Conservation (phyloP, 306 rosid species). For the Lupinus albus region DNA sequence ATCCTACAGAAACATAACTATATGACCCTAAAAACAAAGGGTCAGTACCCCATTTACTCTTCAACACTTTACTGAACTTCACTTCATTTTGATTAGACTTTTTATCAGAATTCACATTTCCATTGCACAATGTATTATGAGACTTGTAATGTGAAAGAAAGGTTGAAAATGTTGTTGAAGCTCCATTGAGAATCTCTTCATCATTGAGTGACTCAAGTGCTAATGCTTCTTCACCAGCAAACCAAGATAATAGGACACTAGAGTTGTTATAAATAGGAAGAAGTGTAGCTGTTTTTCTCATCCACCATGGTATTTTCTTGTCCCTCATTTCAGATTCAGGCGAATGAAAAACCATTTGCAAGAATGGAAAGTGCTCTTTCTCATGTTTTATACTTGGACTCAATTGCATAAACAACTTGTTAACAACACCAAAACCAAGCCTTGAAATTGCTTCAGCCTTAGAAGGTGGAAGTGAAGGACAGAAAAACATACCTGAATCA, state of each 20-base stretch:
- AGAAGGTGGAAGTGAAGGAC: constrained; percentile 78
- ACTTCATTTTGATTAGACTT: constrained; percentile 45
- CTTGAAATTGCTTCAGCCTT: constrained; percentile 83
- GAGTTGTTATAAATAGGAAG: constrained; percentile 75
- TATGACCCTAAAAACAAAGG: constrained; percentile 90
- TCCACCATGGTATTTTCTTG: constrained; percentile 90
- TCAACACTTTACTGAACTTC: constrained; percentile 60
- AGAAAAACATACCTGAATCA: constrained; percentile 68
- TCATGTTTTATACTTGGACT: constrained; percentile 37
- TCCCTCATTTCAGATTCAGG: constrained; percentile 60
- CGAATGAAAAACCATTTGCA: constrained; percentile 78
- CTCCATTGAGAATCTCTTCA: constrained; percentile 73
- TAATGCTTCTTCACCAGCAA: constrained; percentile 85
- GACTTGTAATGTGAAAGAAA: constrained; percentile 47
- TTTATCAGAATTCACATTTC: constrained; percentile 45
- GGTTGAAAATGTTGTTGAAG: constrained; percentile 62
- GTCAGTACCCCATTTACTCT: constrained; percentile 80
- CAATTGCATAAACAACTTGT: constrained; percentile 84
- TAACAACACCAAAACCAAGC: constrained; percentile 97
- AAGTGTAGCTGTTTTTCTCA: constrained; percentile 77
- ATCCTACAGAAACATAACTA: constrained; percentile 82
- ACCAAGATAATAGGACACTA: constrained; percentile 77
- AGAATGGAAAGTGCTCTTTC: constrained; percentile 48
- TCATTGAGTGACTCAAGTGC: constrained; percentile 73
- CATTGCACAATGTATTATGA: constrained; percentile 50